Conservation (phyloP, 2,329 filamentous ascomycete species). For the Paraconiothyrium brasiliense region DNA sequence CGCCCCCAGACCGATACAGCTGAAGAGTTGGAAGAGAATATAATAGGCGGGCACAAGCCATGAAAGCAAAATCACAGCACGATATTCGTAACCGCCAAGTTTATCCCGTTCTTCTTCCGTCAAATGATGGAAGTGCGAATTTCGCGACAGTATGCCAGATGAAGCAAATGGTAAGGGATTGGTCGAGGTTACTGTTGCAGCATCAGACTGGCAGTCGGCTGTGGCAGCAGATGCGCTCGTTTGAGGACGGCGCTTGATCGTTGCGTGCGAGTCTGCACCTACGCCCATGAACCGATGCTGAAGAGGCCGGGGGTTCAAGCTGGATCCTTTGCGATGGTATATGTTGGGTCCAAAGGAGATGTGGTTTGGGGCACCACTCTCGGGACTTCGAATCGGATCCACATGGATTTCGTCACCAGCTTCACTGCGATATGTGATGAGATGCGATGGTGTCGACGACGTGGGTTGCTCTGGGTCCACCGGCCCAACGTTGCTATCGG, state of each 20-base stretch:
- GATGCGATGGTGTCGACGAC: conserved; percentile 1
- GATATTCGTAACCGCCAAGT: conserved; percentile 62
- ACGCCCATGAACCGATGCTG: conserved; percentile 44
- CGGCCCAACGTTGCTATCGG: not conserved
- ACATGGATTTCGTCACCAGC: conserved; percentile 23
- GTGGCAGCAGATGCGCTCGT: conserved; percentile 23
- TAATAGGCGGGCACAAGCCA: conserved; percentile 53
- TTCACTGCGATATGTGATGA: conserved; percentile 24
- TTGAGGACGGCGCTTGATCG: conserved; percentile 25
- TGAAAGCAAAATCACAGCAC: conserved; percentile 58
- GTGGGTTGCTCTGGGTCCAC: not conserved
- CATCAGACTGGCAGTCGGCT: conserved; percentile 23
- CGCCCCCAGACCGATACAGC: conserved; percentile 28
- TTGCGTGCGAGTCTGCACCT: conserved; percentile 43
- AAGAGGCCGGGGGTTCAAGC: conserved; percentile 17
- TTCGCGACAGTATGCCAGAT: conserved; percentile 51
- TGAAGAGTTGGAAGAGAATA: conserved; percentile 26
- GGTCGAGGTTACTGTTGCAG: conserved; percentile 16
- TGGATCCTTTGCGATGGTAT: conserved; percentile 20
- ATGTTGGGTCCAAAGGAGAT: conserved; percentile 44
- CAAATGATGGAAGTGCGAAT: conserved; percentile 59
- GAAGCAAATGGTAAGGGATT: conserved; percentile 28
- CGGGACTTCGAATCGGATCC: conserved; percentile 11
- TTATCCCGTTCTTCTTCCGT: conserved; percentile 53
- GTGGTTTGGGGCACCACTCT: conserved; percentile 24